Percentiles rank a stretch among this genome's conserved stretches.
These are phyloP conservation scores for Candida dubliniensis DNA, from an alignment of 1,139 yeast species.

Conservation along the genomic window DNA sequence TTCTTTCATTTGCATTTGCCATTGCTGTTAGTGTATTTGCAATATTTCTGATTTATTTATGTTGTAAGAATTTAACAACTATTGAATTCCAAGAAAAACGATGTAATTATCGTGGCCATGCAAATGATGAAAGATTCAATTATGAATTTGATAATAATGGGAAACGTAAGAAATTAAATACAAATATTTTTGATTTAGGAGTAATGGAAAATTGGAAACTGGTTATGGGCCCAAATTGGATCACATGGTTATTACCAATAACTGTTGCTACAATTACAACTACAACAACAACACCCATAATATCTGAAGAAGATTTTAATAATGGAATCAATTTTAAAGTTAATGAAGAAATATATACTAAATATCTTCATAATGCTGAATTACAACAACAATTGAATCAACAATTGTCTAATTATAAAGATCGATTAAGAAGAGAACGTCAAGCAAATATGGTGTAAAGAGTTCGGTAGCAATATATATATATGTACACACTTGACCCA, in stretches of 20 bases:
- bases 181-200: constrained; percentile 80
- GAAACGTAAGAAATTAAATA: constrained; percentile 33
- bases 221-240: constrained; percentile 68
- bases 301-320: constrained; percentile 18
- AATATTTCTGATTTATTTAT: constrained; percentile 58
- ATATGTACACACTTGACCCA: too few species aligned
- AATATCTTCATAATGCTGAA: constrained; percentile 41
- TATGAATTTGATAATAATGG: constrained; percentile 41
- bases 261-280: constrained; percentile 25
- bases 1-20: constrained; percentile 63
- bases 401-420: constrained; percentile 38
- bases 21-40: constrained; percentile 62
- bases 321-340: constrained; percentile 56
- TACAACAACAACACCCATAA: constrained; percentile 10
- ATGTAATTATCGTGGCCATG: constrained; percentile 41
- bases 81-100: constrained; percentile 69
- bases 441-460: constrained; percentile 4
- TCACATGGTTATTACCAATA: constrained; percentile 75
- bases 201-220: constrained; percentile 55
- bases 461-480: too few species aligned
- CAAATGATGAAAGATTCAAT: constrained; percentile 22
- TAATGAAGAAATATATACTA: constrained; percentile 42
- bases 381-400: constrained; percentile 50
- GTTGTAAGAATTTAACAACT: constrained; percentile 70
- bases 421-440: constrained; percentile 22